Conservation (phyloP, 1,284 basidiomycete species). For the Ganoderma sinense region DNA sequence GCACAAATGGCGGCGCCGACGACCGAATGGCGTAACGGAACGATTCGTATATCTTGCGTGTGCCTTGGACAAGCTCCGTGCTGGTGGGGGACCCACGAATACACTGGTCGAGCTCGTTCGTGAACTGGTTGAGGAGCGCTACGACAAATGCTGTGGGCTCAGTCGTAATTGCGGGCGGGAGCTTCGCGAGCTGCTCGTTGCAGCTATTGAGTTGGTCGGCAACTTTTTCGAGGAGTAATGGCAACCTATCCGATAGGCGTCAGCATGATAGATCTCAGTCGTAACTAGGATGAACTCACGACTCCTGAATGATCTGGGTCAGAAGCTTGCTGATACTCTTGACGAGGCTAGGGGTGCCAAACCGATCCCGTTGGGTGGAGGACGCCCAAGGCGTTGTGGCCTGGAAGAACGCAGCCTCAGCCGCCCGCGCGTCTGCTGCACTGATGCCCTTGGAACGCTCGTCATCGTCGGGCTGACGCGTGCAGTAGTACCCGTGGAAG, state of each 20-base stretch:
- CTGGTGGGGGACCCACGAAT: slow-evolving; percentile 43
- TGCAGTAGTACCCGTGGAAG: slow-evolving; percentile 70
- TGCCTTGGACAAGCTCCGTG: slow-evolving; percentile 23
- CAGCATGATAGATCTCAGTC: background rate
- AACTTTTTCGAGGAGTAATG: slow-evolving; percentile 46
- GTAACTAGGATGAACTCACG: slow-evolving; percentile 4
- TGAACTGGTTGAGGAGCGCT: slow-evolving; percentile 54
- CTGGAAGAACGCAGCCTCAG: slow-evolving; percentile 56
- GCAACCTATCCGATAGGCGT: slow-evolving; percentile 47
- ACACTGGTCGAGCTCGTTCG: slow-evolving; percentile 42
- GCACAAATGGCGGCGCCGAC: slow-evolving; percentile 50
- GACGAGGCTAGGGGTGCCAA: slow-evolving; percentile 66
- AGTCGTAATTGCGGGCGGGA: slow-evolving; percentile 49
- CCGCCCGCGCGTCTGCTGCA: slow-evolving; percentile 45
- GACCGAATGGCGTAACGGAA: slow-evolving; percentile 19
- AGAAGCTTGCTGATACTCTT: slow-evolving; percentile 59
- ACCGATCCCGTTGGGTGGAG: slow-evolving; percentile 50
- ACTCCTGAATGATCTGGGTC: slow-evolving; percentile 38
- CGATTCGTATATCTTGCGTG: slow-evolving; percentile 11
- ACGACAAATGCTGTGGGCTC: slow-evolving; percentile 58
- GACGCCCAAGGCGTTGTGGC: slow-evolving; percentile 58
- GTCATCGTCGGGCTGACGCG: slow-evolving; percentile 68
- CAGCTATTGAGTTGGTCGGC: slow-evolving; percentile 46
- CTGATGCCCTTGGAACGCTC: slow-evolving; percentile 52
- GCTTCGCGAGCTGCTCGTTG: slow-evolving; percentile 42